phyloP scores from a whole-genome alignment of 192 early-diverging fungal species.

The Geranomyces variabilis region DNA sequence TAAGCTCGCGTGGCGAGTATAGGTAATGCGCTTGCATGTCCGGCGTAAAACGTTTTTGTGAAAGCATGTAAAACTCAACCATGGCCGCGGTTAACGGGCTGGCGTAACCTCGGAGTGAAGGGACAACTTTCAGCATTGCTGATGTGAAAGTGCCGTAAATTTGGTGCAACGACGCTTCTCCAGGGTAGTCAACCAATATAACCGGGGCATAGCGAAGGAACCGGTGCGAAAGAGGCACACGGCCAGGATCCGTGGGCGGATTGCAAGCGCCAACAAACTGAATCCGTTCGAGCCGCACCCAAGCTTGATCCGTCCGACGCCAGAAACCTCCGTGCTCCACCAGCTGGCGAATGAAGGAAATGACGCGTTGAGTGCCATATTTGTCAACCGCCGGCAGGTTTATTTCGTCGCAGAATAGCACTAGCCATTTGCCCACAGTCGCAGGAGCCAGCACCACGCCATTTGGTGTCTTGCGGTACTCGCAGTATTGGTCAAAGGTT shows the following conservation, averaged over 20 bases:
- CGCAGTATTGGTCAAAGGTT: conserved; percentile 98
- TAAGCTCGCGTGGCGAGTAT: conserved; percentile 99
- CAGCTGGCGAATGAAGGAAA: conserved; percentile 93
- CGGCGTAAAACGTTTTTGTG: conserved; percentile 91
- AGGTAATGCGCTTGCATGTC: conserved; percentile 99
- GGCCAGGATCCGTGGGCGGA: conserved; percentile 98
- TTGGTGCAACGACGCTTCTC: conserved; percentile 84
- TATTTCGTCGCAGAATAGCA: conserved; percentile 99
- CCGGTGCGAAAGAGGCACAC: conserved; percentile 91
- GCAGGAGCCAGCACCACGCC: conserved; percentile 86
- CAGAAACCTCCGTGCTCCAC: conserved; percentile 97
- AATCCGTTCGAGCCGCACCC: conserved; percentile 95
- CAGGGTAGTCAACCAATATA: conserved; percentile 98
- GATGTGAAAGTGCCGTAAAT: conserved; percentile 95
- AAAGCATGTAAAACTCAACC: conserved; percentile 93
- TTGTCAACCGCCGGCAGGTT: conserved; percentile 95
- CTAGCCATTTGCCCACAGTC: conserved; percentile 88
- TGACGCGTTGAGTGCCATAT: conserved; percentile 97
- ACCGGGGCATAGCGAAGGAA: conserved; percentile 97
- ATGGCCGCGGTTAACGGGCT: conserved; percentile 92
- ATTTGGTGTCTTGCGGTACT: conserved; percentile 93
- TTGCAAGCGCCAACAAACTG: conserved; percentile 99
- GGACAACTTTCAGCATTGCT: conserved; percentile 93
- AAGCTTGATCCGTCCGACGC: conserved; percentile 86
- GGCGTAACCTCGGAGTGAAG: conserved; percentile 84